phyloP scores from a whole-genome alignment of 176 grass and related monocot species.

The Phyllostachys edulis region DNA sequence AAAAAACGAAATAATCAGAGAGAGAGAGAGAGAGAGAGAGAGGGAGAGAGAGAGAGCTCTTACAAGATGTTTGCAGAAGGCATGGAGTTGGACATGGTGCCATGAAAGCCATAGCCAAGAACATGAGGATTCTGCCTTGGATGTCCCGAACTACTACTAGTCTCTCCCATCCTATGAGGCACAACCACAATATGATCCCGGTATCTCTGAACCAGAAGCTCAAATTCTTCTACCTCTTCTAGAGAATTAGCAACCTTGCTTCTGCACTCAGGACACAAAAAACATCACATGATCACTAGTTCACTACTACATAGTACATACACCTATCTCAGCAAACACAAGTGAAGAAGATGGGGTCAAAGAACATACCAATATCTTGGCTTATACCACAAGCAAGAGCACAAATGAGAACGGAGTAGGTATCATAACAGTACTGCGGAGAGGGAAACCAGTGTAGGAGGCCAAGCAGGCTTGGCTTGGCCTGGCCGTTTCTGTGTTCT shows the following conservation, averaged over 20 bases:
- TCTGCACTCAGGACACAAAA: conserved; percentile 9
- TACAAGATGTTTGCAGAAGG: conserved; percentile 53
- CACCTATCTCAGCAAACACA: neutral
- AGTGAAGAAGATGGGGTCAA: neutral
- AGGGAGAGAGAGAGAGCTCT: neutral
- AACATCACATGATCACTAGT: neutral
- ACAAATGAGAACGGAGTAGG: neutral
- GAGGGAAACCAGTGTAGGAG: neutral
- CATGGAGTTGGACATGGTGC: conserved; percentile 35
- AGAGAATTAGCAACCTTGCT: neutral
- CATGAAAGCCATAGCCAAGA: conserved; percentile 47
- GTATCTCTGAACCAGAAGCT: neutral
- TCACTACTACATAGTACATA: neutral
- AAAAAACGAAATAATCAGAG: too few species aligned
- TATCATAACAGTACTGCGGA: neutral
- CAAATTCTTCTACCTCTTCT: neutral
- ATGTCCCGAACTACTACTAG: conserved; percentile 39
- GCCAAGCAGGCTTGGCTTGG: neutral
- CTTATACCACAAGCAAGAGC: conserved; percentile 15
- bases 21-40: neutral
- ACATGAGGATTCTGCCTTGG: conserved; percentile 39
- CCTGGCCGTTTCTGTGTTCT: neutral
- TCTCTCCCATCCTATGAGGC: conserved; percentile 43
- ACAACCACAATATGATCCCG: neutral
- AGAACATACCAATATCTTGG: conserved; percentile 26